Evolutionary conservation across 1,284 basidiomycete genomes (phyloP).

Genomic region (Sporisorium iseilematis-ciliati): DNA sequence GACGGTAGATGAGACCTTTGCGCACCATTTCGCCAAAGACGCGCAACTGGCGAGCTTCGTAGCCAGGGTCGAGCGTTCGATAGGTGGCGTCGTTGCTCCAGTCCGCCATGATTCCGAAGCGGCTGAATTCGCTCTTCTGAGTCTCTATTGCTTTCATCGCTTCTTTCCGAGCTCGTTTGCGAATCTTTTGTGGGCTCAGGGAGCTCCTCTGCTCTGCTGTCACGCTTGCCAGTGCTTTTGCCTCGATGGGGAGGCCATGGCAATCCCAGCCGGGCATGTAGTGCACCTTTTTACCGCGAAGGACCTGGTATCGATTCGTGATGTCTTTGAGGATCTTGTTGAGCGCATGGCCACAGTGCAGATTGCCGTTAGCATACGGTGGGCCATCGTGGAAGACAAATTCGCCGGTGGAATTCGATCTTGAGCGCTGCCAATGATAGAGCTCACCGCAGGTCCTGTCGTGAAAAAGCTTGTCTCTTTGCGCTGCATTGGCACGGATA

Average conservation of each 20-base stretch:
- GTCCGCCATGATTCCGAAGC: slow-evolving; percentile 92
- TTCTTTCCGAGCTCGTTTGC: slow-evolving; percentile 79
- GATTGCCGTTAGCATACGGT: slow-evolving; percentile 94
- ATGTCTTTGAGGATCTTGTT: slow-evolving; percentile 99
- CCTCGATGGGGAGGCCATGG: slow-evolving; percentile 89
- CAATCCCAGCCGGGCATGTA: slow-evolving; percentile 98
- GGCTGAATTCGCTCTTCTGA: slow-evolving; percentile 84
- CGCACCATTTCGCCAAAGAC: slow-evolving; percentile 88
- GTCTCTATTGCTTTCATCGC: slow-evolving; percentile 81
- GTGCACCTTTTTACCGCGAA: slow-evolving; percentile 84
- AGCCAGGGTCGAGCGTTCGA: slow-evolving; percentile 77
- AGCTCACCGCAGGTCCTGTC: slow-evolving; percentile 80
- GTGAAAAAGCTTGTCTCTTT: slow-evolving; percentile 77
- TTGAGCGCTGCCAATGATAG: slow-evolving; percentile 81
- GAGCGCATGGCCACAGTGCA: slow-evolving; percentile 96
- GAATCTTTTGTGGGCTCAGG: slow-evolving; percentile 73
- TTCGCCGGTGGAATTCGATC: slow-evolving; percentile 20
- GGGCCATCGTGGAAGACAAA: slow-evolving; percentile 97
- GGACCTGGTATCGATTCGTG: slow-evolving; percentile 88
- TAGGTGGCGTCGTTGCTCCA: slow-evolving; percentile 85
- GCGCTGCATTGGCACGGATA: slow-evolving; percentile 79
- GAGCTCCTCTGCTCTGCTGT: slow-evolving; percentile 74
- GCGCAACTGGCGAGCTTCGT: slow-evolving; percentile 87
- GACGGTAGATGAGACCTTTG: slow-evolving; percentile 83
- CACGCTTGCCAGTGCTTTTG: slow-evolving; percentile 59